Evolutionary conservation across 495 filamentous ascomycete genomes (phyloP).

Genomic region (Aspergillus steynii): DNA sequence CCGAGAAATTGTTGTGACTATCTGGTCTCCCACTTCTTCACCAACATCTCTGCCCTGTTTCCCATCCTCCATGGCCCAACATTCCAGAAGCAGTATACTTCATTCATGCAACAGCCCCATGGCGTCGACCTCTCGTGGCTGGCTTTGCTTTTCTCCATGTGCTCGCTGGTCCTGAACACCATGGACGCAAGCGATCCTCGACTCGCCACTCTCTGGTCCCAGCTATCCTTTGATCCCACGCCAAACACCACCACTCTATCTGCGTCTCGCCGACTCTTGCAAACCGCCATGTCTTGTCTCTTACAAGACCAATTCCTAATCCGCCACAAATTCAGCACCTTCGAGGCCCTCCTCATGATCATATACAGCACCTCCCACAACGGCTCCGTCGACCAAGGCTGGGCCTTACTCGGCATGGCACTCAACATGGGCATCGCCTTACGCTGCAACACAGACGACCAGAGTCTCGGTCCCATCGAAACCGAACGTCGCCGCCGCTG

Average conservation of each 20-base stretch:
- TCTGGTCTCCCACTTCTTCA: slow-evolving; percentile 21
- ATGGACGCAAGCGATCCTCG: slow-evolving; percentile 16
- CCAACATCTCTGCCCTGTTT: slow-evolving; percentile 16
- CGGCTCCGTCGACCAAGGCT: slow-evolving; percentile 19
- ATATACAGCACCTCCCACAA: slow-evolving; percentile 21
- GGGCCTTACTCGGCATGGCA: slow-evolving; percentile 23
- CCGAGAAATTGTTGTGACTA: slow-evolving; percentile 19
- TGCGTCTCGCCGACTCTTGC: slow-evolving; percentile 2
- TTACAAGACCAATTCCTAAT: slow-evolving; percentile 16
- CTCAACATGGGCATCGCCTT: slow-evolving; percentile 25
- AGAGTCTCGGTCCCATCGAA: slow-evolving; percentile 12
- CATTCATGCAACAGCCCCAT: slow-evolving; percentile 12
- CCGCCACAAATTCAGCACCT: slow-evolving; percentile 18
- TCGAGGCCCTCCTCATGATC: slow-evolving; percentile 21
- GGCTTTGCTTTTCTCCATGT: slow-evolving; percentile 21
- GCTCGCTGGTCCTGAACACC: slow-evolving; percentile 14
- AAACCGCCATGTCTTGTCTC: slow-evolving; percentile 16
- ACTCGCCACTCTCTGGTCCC: slow-evolving; percentile 11
- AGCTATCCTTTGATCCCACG: background rate
- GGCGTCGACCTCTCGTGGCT: slow-evolving; percentile 19
- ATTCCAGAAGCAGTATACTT: slow-evolving; percentile 21
- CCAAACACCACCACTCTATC: background rate
- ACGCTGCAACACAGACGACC: slow-evolving; percentile 8
- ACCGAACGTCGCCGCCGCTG: slow-evolving; percentile 22
- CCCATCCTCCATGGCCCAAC: slow-evolving; percentile 29